Conservation (phyloP, 2,329 filamentous ascomycete species). For the Helminthosporium solani region DNA sequence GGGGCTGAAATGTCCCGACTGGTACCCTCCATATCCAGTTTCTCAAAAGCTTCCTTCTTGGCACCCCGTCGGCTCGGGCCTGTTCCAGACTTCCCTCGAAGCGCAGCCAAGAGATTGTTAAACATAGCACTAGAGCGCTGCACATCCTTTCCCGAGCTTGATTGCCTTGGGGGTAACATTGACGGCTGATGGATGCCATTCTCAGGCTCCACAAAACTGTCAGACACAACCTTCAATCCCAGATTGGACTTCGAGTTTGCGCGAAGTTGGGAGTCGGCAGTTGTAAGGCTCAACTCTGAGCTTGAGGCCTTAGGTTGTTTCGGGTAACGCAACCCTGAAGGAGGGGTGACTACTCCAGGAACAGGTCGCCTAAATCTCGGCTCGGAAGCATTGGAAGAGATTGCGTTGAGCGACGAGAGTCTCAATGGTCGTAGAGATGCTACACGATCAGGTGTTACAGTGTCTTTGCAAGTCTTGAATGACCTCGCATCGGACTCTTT, state of each 20-base stretch:
- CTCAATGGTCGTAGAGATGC: constrained; percentile 18
- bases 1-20: constrained; percentile 6
- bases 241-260: constrained; percentile 24
- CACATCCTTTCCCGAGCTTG: constrained; percentile 36
- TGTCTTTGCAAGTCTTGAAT: constrained; percentile 23
- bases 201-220: not conserved
- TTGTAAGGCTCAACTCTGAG: constrained; percentile 23
- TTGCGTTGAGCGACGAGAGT: constrained; percentile 8
- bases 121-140: constrained; percentile 28
- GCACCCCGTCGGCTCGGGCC: not conserved
- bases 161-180: constrained; percentile 32
- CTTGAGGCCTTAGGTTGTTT: constrained; percentile 12
- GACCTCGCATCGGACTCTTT: constrained; percentile 27
- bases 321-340: constrained; percentile 14
- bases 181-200: constrained; percentile 12
- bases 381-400: constrained; percentile 7
- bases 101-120: constrained; percentile 23
- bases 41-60: constrained; percentile 2
- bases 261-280: constrained; percentile 15
- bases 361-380: constrained; percentile 6
- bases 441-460: constrained; percentile 21
- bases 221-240: constrained; percentile 14
- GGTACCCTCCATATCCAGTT: constrained; percentile 7
- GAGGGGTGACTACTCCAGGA: constrained; percentile 17
- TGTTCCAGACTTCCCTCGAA: constrained; percentile 13